Conservation (phyloP, 768 basidiomycete genomes). For the Lactarius akahatsu region DNA sequence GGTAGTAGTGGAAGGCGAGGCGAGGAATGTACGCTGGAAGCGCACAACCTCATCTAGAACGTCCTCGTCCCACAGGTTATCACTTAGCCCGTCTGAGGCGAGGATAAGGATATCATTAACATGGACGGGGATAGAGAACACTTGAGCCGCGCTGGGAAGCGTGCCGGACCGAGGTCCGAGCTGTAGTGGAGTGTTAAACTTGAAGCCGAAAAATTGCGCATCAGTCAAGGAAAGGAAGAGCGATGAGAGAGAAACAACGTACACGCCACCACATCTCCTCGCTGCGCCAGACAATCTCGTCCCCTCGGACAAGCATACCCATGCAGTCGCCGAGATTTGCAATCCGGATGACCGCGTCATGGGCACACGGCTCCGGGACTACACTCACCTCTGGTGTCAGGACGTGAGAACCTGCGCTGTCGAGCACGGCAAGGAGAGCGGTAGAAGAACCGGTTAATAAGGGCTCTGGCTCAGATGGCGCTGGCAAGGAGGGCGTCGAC, state of each 20-base stretch:
- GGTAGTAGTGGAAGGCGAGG: background rate
- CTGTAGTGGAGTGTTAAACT: constrained; percentile 66
- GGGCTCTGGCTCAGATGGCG: constrained; percentile 33
- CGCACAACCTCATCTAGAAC: constrained; percentile 76
- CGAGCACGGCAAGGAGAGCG: constrained; percentile 63
- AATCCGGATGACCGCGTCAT: constrained; percentile 67
- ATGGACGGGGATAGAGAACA: constrained; percentile 66
- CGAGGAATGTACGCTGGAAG: constrained; percentile 46
- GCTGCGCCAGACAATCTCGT: constrained; percentile 78
- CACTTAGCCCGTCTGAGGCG: constrained; percentile 76
- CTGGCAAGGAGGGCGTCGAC: constrained; percentile 23
- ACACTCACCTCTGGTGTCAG: constrained; percentile 40
- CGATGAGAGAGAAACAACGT: constrained; percentile 33
- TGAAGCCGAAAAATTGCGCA: background rate
- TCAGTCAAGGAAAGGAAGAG: constrained; percentile 11
- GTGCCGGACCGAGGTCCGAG: constrained; percentile 63
- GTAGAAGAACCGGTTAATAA: constrained; percentile 65
- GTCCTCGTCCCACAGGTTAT: constrained; percentile 89
- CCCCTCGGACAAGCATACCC: constrained; percentile 79
- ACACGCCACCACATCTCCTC: constrained; percentile 93
- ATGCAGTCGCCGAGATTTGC: constrained; percentile 89
- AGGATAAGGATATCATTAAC: constrained; percentile 78
- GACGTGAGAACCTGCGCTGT: constrained; percentile 33
- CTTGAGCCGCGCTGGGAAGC: constrained; percentile 64
- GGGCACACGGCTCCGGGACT: constrained; percentile 37